Conservation (phyloP, 116 monocot genomes). For the Dioscorea cayenensis region DNA sequence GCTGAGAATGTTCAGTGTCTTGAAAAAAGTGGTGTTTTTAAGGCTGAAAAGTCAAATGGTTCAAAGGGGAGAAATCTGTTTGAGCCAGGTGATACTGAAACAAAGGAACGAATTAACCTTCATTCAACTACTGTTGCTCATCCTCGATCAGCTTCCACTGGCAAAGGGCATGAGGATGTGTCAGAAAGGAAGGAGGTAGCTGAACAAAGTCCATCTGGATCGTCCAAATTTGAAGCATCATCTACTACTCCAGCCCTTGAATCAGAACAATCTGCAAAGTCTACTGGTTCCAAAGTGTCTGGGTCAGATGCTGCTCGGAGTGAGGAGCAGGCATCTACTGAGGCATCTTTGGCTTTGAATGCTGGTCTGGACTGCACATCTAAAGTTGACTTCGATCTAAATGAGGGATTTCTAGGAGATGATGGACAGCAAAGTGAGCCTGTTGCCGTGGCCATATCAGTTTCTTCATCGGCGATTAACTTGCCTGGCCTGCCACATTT, state of each 20-base stretch:
- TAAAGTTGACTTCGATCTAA: constrained; percentile 64
- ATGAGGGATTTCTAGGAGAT: constrained; percentile 55
- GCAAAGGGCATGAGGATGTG: neutral
- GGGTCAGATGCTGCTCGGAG: constrained; percentile 14
- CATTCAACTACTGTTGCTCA: constrained; percentile 2
- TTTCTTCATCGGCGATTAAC: constrained; percentile 11
- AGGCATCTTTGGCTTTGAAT: constrained; percentile 5
- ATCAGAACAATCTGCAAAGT: neutral
- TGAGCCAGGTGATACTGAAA: constrained; percentile 9
- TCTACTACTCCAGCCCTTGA: constrained; percentile 1
- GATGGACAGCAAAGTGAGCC: constrained; percentile 42
- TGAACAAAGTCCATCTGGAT: neutral
- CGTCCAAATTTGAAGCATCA: neutral
- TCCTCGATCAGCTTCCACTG: neutral
- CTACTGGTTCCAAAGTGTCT: constrained; percentile 9
- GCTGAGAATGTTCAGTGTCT: constrained; percentile 1
- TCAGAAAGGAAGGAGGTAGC: constrained; percentile 13
- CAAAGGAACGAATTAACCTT: constrained; percentile 7
- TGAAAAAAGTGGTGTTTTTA: constrained; percentile 10
- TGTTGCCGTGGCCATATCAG: constrained; percentile 10
- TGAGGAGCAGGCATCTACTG: constrained; percentile 12
- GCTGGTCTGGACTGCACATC: constrained; percentile 3
- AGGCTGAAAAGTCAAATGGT: constrained; percentile 10
- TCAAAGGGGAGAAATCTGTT: neutral
- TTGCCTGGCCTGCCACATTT: constrained; percentile 21